Evolutionary conservation across 2,329 filamentous ascomycete species (phyloP).

Genomic region (Coniochaeta sp.): DNA sequence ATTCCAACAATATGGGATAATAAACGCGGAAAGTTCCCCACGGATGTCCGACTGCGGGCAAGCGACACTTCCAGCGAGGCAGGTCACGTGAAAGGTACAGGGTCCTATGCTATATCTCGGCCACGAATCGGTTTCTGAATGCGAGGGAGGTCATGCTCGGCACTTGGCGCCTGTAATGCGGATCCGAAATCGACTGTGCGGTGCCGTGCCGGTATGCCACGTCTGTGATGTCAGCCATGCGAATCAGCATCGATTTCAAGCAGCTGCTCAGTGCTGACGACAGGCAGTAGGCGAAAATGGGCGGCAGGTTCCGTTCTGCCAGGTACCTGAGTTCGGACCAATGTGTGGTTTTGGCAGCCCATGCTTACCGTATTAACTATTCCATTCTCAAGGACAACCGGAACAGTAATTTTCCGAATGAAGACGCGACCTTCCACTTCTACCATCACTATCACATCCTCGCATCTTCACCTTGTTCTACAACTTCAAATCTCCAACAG

Average conservation of each 20-base stretch:
- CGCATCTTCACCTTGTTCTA: too few species aligned
- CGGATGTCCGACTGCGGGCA: neutral
- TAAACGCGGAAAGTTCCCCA: neutral
- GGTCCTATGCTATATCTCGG: neutral
- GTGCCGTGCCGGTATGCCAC: neutral
- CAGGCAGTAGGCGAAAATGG: neutral
- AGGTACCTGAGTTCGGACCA: too few species aligned
- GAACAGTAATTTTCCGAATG: too few species aligned
- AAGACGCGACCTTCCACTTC: too few species aligned
- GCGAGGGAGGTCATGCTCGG: neutral
- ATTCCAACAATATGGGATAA: neutral
- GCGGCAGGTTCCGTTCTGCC: neutral
- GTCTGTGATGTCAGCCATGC: neutral
- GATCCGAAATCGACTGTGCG: neutral
- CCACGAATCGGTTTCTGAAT: neutral
- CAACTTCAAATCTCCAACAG: too few species aligned
- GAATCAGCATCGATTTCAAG: neutral
- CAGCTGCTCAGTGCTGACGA: neutral
- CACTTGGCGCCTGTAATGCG: neutral
- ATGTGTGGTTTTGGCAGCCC: too few species aligned
- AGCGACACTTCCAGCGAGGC: neutral
- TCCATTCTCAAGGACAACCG: too few species aligned
- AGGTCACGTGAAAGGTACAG: neutral
- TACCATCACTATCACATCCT: too few species aligned
- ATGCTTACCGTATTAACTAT: too few species aligned